A percentile compares a stretch with the other conserved stretches of the same genome.
Evolutionary conservation across 148 eudicot genomes (phyloP).

Genomic region (Linanthus parryae): DNA sequence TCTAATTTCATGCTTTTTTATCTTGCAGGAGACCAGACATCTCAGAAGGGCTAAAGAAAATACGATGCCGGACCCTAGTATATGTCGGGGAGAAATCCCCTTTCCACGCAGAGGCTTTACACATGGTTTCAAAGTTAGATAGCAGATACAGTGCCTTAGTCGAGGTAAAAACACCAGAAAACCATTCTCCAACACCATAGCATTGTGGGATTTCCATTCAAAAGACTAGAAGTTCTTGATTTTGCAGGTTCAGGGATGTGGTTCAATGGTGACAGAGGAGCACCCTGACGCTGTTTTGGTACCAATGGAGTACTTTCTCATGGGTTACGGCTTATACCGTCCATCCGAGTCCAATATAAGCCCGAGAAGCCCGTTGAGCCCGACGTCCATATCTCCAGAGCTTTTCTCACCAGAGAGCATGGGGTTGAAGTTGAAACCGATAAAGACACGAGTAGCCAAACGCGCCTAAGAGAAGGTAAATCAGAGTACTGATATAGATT

Average conservation of each 20-base stretch:
- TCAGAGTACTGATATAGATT: no score
- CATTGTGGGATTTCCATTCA: no score
- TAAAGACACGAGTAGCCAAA: constrained; percentile 79
- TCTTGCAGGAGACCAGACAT: constrained; percentile 76
- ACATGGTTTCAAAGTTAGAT: constrained; percentile 87
- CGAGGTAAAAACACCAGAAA: constrained; percentile 43
- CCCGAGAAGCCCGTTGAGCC: constrained; percentile 95
- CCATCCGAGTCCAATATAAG: constrained; percentile 63
- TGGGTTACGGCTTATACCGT: constrained; percentile 78
- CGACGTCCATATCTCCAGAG: constrained; percentile 83
- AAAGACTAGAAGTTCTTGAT: not conserved
- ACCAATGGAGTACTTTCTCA: constrained; percentile 87
- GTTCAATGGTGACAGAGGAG: constrained; percentile 92
- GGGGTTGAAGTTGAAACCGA: constrained; percentile 95
- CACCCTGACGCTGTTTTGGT: constrained; percentile 89
- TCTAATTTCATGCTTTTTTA: no score
- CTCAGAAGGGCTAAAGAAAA: constrained; percentile 59
- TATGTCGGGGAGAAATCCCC: constrained; percentile 86
- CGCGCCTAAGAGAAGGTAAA: no score
- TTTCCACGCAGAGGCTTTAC: constrained; percentile 83
- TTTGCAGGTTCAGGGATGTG: constrained; percentile 81
- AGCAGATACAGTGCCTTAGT: constrained; percentile 81
- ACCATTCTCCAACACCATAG: no score
- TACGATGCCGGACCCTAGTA: constrained; percentile 72
- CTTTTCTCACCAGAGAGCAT: constrained; percentile 97